These are phyloP conservation scores for Dryas drummondii DNA, from an alignment of 306 rosid species.

Conservation along the genomic window DNA sequence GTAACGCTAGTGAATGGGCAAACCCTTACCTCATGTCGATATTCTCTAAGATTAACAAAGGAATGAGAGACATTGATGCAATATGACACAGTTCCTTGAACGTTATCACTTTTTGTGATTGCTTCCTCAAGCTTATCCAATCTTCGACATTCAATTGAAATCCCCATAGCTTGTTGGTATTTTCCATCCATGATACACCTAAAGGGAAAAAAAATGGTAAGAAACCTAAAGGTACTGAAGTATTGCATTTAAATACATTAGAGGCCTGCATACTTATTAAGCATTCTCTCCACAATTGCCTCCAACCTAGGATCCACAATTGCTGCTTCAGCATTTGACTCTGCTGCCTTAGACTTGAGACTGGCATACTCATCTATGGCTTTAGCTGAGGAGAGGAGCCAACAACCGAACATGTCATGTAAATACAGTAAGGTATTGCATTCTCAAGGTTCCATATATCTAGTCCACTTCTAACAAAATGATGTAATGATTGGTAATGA, in stretches of 20 bases:
- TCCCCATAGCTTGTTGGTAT: slow-evolving; percentile 98
- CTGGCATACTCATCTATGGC: slow-evolving; percentile 96
- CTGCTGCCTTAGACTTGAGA: slow-evolving; percentile 78
- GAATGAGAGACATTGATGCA: slow-evolving; percentile 88
- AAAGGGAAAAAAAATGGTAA: slow-evolving; percentile 17
- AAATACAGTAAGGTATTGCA: neutral
- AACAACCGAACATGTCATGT: slow-evolving; percentile 17
- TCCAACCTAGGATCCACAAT: slow-evolving; percentile 86
- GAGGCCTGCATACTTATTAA: slow-evolving; percentile 69
- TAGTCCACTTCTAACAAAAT: neutral
- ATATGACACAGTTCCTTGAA: slow-evolving; percentile 89
- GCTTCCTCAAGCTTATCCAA: slow-evolving; percentile 99
- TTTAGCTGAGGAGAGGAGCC: slow-evolving; percentile 68
- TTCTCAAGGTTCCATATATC: neutral
- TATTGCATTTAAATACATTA: slow-evolving; percentile 4
- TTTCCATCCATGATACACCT: slow-evolving; percentile 95
- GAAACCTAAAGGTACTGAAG: slow-evolving; percentile 9
- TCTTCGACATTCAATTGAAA: slow-evolving; percentile 95
- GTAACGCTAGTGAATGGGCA: neutral
- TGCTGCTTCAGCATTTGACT: slow-evolving; percentile 55
- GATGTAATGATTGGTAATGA: neutral
- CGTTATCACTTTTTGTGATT: slow-evolving; percentile 84
- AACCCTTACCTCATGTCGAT: slow-evolving; percentile 75
- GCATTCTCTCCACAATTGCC: slow-evolving; percentile 94
- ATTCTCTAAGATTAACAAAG: slow-evolving; percentile 89